Evolutionary conservation across 2,329 filamentous ascomycete genomes (phyloP).

Genomic region (Plenodomus biglobosus): DNA sequence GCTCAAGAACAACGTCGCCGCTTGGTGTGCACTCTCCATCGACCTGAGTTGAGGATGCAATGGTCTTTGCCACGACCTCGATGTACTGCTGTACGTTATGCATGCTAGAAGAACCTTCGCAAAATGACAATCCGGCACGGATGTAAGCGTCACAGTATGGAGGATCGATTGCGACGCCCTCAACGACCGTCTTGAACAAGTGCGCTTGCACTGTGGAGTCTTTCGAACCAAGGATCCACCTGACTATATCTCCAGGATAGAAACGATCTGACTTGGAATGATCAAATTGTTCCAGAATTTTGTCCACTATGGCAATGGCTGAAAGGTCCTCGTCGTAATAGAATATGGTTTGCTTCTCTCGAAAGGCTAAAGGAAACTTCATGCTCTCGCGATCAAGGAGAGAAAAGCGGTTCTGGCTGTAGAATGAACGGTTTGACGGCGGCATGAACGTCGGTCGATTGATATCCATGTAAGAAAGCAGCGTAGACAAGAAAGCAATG

Average conservation of each 20-base stretch:
- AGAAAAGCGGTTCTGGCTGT: slow-evolving; percentile 20
- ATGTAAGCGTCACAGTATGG: slow-evolving; percentile 37
- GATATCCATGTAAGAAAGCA: slow-evolving; percentile 35
- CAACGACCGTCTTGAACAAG: slow-evolving; percentile 29
- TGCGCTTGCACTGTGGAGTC: slow-evolving; percentile 17
- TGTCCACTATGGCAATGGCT: slow-evolving; percentile 38
- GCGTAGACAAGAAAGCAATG: slow-evolving; percentile 30
- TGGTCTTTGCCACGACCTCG: slow-evolving; percentile 20
- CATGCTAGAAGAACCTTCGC: slow-evolving; percentile 21
- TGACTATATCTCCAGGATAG: slow-evolving; percentile 41
- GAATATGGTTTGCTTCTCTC: slow-evolving; percentile 25
- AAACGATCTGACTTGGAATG: slow-evolving; percentile 29
- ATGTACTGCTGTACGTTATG: slow-evolving; percentile 24
- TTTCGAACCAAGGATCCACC: slow-evolving; percentile 29
- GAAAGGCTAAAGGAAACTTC: slow-evolving; percentile 32
- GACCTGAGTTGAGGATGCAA: slow-evolving; percentile 10
- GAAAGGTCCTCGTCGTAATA: slow-evolving; percentile 34
- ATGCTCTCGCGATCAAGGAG: slow-evolving; percentile 20
- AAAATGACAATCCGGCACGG: slow-evolving; percentile 35
- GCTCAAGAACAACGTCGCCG: slow-evolving; percentile 29
- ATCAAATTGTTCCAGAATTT: slow-evolving; percentile 40
- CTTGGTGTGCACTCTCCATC: slow-evolving; percentile 21
- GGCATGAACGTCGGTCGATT: slow-evolving; percentile 9
- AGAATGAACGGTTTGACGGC: background rate
- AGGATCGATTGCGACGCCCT: slow-evolving; percentile 32